Base-by-base conservation (phyloP, 163 green algal genomes). In the Chlamydomonas reinhardtii region DNA sequence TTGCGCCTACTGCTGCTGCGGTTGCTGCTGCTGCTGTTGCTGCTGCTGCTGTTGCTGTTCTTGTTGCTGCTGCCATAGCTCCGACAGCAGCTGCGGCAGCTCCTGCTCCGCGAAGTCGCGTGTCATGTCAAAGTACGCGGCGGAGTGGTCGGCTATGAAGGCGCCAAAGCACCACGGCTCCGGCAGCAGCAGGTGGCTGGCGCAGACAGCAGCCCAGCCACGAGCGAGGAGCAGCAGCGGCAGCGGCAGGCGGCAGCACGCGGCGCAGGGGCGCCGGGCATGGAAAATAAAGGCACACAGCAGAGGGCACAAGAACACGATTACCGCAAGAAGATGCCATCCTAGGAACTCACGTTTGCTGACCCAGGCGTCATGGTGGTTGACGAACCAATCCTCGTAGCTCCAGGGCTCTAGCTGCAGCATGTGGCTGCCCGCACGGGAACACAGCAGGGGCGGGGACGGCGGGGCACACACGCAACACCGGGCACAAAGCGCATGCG, bases 371-470 rank as follows among this genome's bases (percentile, higher is more conserved):
- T 79, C 16, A 4, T 91, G 59, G 80, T 93, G 88, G n/a, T 83
- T 34, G 31, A 48, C 19, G 16, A 88, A 66, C 90, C 90, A 93
- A 20, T 90, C 88, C 0, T 91, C 90, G 70, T 93, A 90, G 72
- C 73, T 83, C 85, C 85, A 90, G 14, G 77, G 69, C 62, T 75
- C 62, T 48, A 22, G 32, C 54, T 70, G 39, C 34, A 90, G 54
- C 20, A 31, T n/a, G 39, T 82, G 14, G 64, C 84, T 89, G 76
- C 69, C 6, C 52, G 48, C 48, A 4, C 8, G 34, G n/a, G 35
- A 32, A 52, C 31, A 72, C 20, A 39, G n/a, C n/a, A n/a, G n/a
- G n/a, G 31, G 29, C 65, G n/a, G 31, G 27, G n/a, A 39, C 31
- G 65, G 65, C 48, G 48, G 48, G 48, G 48, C 5, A 48, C 39